These are phyloP conservation scores for Penicillium samsonianum DNA, from an alignment of 495 filamentous ascomycete species.

Conservation along the genomic window DNA sequence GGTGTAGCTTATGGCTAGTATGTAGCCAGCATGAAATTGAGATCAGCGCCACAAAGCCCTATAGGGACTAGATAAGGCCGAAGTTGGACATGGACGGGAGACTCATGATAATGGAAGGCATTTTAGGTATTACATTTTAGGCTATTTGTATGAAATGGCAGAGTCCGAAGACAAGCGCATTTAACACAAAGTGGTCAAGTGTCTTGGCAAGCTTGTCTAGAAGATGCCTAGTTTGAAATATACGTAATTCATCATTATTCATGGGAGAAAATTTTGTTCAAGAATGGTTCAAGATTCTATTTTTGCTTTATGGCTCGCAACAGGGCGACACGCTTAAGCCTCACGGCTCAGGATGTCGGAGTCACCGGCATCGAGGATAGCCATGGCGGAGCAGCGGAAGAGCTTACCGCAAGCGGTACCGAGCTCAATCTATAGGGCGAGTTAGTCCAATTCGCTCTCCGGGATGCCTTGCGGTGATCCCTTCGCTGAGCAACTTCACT, in stretches of 20 bases:
- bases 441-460: conserved; percentile 34
- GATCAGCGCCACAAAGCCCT: background rate
- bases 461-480: conserved; percentile 27
- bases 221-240: background rate
- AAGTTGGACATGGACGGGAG: background rate
- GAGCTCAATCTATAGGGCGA: conserved; percentile 78
- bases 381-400: conserved; percentile 84
- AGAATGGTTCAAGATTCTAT: conserved; percentile 16
- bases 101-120: conserved; percentile 6
- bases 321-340: conserved; percentile 19
- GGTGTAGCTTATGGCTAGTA: background rate
- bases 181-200: background rate
- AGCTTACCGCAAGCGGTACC: conserved; percentile 95
- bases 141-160: conserved; percentile 15
- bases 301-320: conserved; percentile 8
- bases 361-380: conserved; percentile 96
- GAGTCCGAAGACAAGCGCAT: conserved; percentile 1
- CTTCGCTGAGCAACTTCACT: conserved; percentile 62
- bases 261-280: conserved; percentile 4
- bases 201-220: background rate
- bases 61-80: background rate
- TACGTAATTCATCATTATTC: conserved; percentile 20
- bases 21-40: background rate
- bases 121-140: conserved; percentile 13
- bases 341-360: conserved; percentile 76